Percentiles rank a stretch among this genome's conserved stretches.
phyloP scores from a whole-genome alignment of 1,139 yeast genomes.

The Geotrichum fermentans region DNA sequence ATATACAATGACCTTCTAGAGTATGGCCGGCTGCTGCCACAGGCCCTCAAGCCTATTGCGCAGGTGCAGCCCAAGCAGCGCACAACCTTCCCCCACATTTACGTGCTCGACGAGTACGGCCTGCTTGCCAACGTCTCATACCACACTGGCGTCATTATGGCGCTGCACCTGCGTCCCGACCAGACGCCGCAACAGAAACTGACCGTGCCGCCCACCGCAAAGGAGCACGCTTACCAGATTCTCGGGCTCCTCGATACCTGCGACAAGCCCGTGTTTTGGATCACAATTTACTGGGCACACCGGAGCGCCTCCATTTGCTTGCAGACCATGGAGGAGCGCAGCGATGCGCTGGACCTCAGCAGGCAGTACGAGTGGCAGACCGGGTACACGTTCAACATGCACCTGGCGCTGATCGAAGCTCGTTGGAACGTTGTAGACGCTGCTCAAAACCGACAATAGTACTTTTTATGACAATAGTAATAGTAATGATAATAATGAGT shows the following conservation, averaged over 20 bases:
- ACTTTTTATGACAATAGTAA: not conserved
- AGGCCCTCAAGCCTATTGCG: conserved; percentile 17
- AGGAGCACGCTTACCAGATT: conserved; percentile 17
- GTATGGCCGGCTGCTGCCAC: conserved; percentile 16
- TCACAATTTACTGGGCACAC: conserved; percentile 19
- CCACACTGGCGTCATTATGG: conserved; percentile 17
- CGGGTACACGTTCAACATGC: conserved; percentile 17
- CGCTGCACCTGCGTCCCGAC: conserved; percentile 10
- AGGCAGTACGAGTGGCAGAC: conserved; percentile 22
- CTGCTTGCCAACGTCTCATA: conserved; percentile 14
- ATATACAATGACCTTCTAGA: conserved; percentile 14
- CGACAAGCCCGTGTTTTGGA: conserved; percentile 15
- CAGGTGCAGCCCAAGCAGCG: conserved; percentile 3
- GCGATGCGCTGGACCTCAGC: conserved; percentile 16
- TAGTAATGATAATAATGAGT: not conserved
- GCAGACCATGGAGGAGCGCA: conserved; percentile 13
- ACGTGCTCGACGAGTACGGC: conserved; percentile 13
- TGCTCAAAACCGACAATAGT: not conserved
- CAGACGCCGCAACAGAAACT: conserved; percentile 8
- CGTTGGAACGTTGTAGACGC: conserved; percentile 18
- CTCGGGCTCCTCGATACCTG: conserved; percentile 16
- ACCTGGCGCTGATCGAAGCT: conserved; percentile 10
- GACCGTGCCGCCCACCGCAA: conserved; percentile 15
- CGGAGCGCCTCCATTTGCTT: conserved; percentile 16
- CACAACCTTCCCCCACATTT: conserved; percentile 6